Base-by-base conservation (phyloP, 768 basidiomycete species). In the Mycena kentingensis region DNA sequence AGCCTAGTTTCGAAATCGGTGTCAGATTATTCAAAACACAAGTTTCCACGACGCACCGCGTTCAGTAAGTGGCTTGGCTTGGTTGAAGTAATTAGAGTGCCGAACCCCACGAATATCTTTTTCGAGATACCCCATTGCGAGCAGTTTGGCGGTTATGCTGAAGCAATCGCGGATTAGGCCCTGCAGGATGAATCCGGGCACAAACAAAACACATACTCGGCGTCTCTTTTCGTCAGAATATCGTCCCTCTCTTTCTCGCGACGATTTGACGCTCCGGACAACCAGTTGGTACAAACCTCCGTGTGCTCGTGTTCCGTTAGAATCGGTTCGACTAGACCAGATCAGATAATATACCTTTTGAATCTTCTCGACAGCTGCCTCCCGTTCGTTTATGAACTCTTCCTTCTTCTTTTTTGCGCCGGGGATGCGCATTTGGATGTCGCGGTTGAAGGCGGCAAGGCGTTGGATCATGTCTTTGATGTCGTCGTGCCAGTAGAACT, bases 401-500 rank as follows among this genome's bases (percentile, higher is more conserved):
- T 65, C 55, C 18, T 69, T 31, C 16, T 55, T 58, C 35, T 66
- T 52, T 13, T 64, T 52, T 1, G 73, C 68, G 16, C 63, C 61
- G 2, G 55, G 49, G 1, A 52, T 49, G 16, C 63, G 56, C 43
- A 57, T 44, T 21, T 62, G 47, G 6, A 66, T 44, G 43, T 62
- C 58, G 16, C 63, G 54, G 19, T 64, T 49, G 11, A 61, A 54
- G 0, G 2, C 49, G 1, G 26, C 61, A 16, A 67, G 56, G 24
- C 46, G 51, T 12, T 21, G 10, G 4, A 59, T 54, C 49, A 72
- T 65, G 2, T 57, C 37, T 7, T 59, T 41, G 18, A 75, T 62
- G 44, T 74, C 73, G 3, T 36, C 25, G 18, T 57, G 58, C 73
- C 71, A 74, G 54, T 67, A 74, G 41, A 63, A 74, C 31, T 62